These are phyloP conservation scores for Naganishia liquefaciens DNA, from an alignment of 1,284 basidiomycete species.

Conservation along the genomic window DNA sequence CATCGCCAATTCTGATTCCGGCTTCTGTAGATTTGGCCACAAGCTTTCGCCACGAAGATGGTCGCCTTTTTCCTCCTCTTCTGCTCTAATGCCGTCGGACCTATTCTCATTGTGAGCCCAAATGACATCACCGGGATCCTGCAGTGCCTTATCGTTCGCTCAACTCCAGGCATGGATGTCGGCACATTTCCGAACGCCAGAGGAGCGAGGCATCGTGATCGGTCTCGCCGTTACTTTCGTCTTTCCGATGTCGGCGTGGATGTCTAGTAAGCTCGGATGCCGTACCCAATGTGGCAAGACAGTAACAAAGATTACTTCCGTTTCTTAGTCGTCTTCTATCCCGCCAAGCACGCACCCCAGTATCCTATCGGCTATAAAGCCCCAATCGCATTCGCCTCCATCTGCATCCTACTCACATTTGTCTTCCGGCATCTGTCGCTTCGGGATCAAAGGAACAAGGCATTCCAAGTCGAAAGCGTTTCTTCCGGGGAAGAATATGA, in stretches of 20 bases:
- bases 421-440: slow-evolving; percentile 33
- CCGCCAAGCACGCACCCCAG: slow-evolving; percentile 38
- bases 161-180: slow-evolving; percentile 42
- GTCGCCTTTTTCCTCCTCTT: slow-evolving; percentile 41
- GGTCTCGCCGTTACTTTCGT: slow-evolving; percentile 38
- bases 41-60: slow-evolving; percentile 39
- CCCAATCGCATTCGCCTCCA: slow-evolving; percentile 34
- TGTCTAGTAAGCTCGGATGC: slow-evolving; percentile 35
- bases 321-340: slow-evolving; percentile 39
- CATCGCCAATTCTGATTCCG: neutral
- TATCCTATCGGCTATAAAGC: slow-evolving; percentile 41
- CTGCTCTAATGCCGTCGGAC: slow-evolving; percentile 38
- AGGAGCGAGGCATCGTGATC: slow-evolving; percentile 40
- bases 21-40: slow-evolving; percentile 34
- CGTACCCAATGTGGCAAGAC: too few relatives aligned
- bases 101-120: slow-evolving; percentile 37
- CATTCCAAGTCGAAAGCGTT: neutral
- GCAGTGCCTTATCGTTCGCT: neutral
- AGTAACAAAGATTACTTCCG: neutral
- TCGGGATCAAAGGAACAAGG: neutral
- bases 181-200: slow-evolving; percentile 37
- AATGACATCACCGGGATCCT: neutral
- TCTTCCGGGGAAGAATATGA: slow-evolving; percentile 2
- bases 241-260: slow-evolving; percentile 39
- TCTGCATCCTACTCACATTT: slow-evolving; percentile 34